Conservation (phyloP, 306 rosid genomes). For the Malus orientalis region DNA sequence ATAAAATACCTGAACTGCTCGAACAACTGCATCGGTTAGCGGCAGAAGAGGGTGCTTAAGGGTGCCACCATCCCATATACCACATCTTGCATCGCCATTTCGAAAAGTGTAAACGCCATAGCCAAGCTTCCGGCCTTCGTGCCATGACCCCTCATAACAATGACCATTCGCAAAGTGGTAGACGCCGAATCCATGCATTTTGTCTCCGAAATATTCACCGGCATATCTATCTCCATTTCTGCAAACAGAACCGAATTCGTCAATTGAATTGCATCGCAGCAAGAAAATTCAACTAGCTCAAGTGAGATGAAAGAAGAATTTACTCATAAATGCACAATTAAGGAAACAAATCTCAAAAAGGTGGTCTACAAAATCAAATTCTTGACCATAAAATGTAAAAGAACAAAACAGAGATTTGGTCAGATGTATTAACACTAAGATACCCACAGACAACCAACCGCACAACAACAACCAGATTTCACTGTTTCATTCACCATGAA, state of each 20-base stretch:
- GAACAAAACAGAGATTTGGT: neutral
- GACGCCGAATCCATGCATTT: conserved; percentile 94
- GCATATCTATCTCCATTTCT: conserved; percentile 98
- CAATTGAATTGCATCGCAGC: neutral
- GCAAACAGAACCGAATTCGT: conserved; percentile 11
- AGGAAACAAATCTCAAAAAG: neutral
- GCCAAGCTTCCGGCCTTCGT: conserved; percentile 90
- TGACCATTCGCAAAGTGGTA: conserved; percentile 93
- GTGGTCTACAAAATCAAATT: neutral
- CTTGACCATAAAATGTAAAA: neutral
- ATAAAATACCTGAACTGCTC: conserved; percentile 67
- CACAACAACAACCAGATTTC: neutral
- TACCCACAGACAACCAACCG: neutral
- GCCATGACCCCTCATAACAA: conserved; percentile 97
- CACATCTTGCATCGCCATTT: conserved; percentile 62
- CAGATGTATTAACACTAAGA: neutral
- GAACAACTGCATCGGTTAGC: conserved; percentile 40
- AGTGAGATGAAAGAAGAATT: neutral
- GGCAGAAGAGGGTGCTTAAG: conserved; percentile 70
- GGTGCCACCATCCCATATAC: conserved; percentile 86
- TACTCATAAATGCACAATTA: neutral
- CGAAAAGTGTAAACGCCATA: conserved; percentile 67
- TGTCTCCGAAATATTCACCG: conserved; percentile 98
- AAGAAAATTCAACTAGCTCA: neutral
- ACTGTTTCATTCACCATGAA: conserved; percentile 13